Evolutionary conservation across 2,329 filamentous ascomycete genomes (phyloP).

Genomic region (Pseudocercospora crystallina): DNA sequence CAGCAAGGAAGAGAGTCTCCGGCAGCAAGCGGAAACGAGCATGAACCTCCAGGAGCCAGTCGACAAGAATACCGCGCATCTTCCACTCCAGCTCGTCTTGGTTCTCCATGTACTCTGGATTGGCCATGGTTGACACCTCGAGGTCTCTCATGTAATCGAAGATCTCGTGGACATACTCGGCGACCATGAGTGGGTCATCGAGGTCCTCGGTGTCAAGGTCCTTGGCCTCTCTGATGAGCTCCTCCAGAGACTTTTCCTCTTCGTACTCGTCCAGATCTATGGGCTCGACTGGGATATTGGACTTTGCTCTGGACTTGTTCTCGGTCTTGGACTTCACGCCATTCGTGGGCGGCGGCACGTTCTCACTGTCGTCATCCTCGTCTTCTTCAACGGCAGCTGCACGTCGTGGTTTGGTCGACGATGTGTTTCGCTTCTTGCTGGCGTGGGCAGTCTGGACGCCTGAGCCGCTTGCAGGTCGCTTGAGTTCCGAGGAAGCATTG

Average conservation of each 20-base stretch:
- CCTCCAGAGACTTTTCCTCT: constrained; percentile 36
- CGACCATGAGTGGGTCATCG: constrained; percentile 95
- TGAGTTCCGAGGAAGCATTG: constrained; percentile 56
- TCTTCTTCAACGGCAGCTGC: constrained; percentile 42
- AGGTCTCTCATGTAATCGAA: constrained; percentile 92
- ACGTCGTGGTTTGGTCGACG: constrained; percentile 54
- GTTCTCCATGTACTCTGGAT: constrained; percentile 91
- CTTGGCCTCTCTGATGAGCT: constrained; percentile 49
- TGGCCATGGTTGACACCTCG: constrained; percentile 77
- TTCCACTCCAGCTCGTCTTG: constrained; percentile 97
- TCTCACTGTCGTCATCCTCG: constrained; percentile 60
- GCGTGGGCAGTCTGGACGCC: constrained; percentile 63
- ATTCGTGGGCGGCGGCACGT: constrained; percentile 66
- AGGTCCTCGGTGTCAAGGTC: constrained; percentile 82
- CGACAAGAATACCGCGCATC: constrained; percentile 93
- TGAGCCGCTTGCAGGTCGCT: constrained; percentile 71
- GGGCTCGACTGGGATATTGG: constrained; percentile 32
- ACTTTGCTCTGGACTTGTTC: constrained; percentile 43
- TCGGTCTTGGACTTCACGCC: constrained; percentile 41
- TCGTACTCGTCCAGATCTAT: constrained; percentile 37
- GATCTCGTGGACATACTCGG: constrained; percentile 95
- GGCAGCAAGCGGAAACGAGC: constrained; percentile 93
- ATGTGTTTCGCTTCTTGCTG: constrained; percentile 67
- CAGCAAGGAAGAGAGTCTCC: constrained; percentile 91
- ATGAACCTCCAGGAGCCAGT: constrained; percentile 98